phyloP scores from a whole-genome alignment of 2,329 filamentous ascomycete genomes.

The Corinectria fuckeliana region DNA sequence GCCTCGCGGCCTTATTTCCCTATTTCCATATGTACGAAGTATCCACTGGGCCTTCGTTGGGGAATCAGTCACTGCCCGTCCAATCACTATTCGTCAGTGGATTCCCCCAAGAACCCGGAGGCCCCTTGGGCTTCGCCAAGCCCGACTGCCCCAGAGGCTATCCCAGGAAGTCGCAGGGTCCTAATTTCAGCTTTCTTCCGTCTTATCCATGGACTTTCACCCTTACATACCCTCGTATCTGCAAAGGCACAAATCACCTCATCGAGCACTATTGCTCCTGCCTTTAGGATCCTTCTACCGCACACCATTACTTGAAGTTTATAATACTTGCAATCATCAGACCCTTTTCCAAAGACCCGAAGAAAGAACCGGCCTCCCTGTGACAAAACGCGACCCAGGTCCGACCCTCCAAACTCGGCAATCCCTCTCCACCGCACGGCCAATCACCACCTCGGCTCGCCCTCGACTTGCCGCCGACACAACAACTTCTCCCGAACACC shows the following conservation, averaged over 20 bases:
- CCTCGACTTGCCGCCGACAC: constrained; percentile 24
- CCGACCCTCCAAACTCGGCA: constrained; percentile 28
- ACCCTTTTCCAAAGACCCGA: neutral
- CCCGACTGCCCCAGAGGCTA: neutral
- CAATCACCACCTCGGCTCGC: constrained; percentile 27
- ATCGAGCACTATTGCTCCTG: neutral
- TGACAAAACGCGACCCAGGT: neutral
- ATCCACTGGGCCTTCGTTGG: constrained; percentile 1
- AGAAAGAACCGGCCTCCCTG: neutral
- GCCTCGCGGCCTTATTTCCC: constrained; percentile 8
- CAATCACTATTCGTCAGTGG: constrained; percentile 16
- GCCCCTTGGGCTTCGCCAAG: constrained; percentile 11
- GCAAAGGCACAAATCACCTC: neutral
- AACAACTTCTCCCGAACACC: constrained; percentile 26
- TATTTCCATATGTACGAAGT: constrained; percentile 3
- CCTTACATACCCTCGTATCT: neutral
- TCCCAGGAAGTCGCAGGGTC: constrained; percentile 8
- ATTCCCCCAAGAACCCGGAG: neutral
- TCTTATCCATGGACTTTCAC: constrained; percentile 1
- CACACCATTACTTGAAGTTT: neutral
- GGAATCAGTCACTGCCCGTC: constrained; percentile 5
- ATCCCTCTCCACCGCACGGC: constrained; percentile 31
- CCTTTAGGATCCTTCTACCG: neutral
- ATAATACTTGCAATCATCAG: neutral
- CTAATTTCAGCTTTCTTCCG: constrained; percentile 16